A percentile compares a stretch with the other conserved stretches of the same genome.
These are phyloP conservation scores for Phytophthora boehmeriae DNA, from an alignment of 352 stramenopile genomes.

Conservation along the genomic window DNA sequence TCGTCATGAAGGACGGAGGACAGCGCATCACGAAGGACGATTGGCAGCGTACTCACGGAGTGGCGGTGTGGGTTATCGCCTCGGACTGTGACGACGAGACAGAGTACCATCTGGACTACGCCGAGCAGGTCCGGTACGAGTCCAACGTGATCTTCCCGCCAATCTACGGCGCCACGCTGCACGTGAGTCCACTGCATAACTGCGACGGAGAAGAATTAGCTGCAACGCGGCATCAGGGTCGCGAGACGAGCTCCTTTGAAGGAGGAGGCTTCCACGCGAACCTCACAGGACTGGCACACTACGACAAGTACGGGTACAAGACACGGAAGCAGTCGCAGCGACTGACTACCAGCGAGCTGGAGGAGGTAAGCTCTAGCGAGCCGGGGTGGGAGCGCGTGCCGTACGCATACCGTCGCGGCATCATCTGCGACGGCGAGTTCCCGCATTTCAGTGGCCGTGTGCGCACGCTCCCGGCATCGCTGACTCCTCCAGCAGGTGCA, in stretches of 20 bases:
- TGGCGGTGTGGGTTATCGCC: conserved; percentile 74
- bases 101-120: conserved; percentile 78
- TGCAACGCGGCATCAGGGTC: conserved; percentile 1
- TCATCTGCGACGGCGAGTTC: conserved; percentile 73
- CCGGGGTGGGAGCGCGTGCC: conserved; percentile 46
- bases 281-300: conserved; percentile 52
- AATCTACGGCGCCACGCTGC: conserved; percentile 76
- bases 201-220: neutral
- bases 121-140: conserved; percentile 72
- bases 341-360: conserved; percentile 56
- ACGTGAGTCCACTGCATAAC: conserved; percentile 62
- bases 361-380: conserved; percentile 33
- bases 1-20: conserved; percentile 31
- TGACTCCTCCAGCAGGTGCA: neutral
- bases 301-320: conserved; percentile 72
- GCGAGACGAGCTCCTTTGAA: conserved; percentile 32
- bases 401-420: conserved; percentile 65
- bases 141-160: conserved; percentile 74
- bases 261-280: conserved; percentile 73
- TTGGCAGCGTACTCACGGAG: conserved; percentile 49
- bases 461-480: conserved; percentile 31
- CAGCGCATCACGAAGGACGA: conserved; percentile 36
- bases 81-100: conserved; percentile 67
- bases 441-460: conserved; percentile 75
- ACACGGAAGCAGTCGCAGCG: conserved; percentile 43